Percentiles rank a stretch among this genome's conserved stretches.
Conservation (phyloP, 176 grass and related monocot species). For the Secale cereale region DNA sequence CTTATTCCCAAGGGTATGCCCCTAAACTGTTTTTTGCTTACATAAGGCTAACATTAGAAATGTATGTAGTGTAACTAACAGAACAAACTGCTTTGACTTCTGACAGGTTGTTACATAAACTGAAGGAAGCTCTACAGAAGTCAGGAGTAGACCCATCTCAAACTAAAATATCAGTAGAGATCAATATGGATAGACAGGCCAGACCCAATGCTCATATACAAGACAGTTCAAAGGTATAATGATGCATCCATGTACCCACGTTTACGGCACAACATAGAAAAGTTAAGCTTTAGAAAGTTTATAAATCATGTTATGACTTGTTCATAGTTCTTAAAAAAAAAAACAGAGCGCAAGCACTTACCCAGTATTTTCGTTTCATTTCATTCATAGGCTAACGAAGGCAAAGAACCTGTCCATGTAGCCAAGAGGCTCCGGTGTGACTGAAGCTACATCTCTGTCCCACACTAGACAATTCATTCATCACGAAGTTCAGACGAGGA, state of each 20-base stretch:
- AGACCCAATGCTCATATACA: constrained; percentile 5
- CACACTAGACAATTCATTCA: constrained; percentile 14
- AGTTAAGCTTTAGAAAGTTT: not conserved
- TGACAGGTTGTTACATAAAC: constrained; percentile 45
- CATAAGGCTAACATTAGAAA: not conserved
- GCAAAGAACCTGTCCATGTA: constrained; percentile 37
- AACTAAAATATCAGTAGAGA: constrained; percentile 63
- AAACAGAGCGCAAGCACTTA: not conserved
- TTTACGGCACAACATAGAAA: not conserved
- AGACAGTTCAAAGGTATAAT: constrained; percentile 40
- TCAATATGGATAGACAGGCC: constrained; percentile 44
- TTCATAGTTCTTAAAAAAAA: not conserved
- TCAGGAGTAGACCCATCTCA: constrained; percentile 69
- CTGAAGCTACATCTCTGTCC: constrained; percentile 19
- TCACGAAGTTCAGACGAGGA: not conserved
- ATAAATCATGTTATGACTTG: not conserved
- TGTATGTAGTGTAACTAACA: constrained; percentile 13
- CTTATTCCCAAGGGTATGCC: constrained; percentile 65
- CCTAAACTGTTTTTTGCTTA: not conserved
- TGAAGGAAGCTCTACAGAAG: constrained; percentile 51
- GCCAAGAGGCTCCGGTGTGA: constrained; percentile 36
- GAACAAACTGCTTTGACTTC: not conserved
- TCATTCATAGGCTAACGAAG: constrained; percentile 39
- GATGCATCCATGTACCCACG: not conserved
- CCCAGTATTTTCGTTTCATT: not conserved